Evolutionary conservation across 768 basidiomycete species (phyloP).

Genomic region (Astraeus odoratus): DNA sequence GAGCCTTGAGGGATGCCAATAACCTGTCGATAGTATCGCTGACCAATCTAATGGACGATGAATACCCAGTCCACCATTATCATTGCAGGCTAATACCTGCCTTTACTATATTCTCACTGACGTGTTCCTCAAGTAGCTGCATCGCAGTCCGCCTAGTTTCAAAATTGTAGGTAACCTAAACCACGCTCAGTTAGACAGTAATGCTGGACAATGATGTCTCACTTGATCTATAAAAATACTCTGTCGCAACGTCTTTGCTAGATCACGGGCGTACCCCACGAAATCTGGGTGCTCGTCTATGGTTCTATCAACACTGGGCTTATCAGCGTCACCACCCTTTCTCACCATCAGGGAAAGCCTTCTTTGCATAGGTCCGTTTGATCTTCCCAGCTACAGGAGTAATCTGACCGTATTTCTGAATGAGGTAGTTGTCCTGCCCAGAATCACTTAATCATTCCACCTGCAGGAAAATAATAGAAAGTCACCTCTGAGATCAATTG

Average conservation of each 20-base stretch:
- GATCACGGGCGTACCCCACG: constrained; percentile 54
- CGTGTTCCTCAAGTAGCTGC: constrained; percentile 78
- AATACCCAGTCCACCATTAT: constrained; percentile 1
- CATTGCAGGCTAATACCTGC: constrained; percentile 30
- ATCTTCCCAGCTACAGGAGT: constrained; percentile 48
- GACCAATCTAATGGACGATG: constrained; percentile 55
- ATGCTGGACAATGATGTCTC: not conserved
- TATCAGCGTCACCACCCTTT: not conserved
- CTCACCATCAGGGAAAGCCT: constrained; percentile 63
- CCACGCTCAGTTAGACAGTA: not conserved
- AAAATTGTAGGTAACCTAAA: constrained; percentile 49
- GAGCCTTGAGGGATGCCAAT: constrained; percentile 97
- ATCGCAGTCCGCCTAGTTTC: constrained; percentile 52
- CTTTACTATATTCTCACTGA: constrained; percentile 89
- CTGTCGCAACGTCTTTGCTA: constrained; percentile 62
- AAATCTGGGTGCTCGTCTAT: constrained; percentile 77
- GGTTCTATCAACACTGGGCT: not conserved
- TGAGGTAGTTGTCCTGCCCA: constrained; percentile 60
- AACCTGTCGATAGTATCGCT: constrained; percentile 78
- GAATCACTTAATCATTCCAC: not conserved
- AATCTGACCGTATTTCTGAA: constrained; percentile 66
- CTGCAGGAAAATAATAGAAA: not conserved
- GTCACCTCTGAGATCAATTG: constrained; percentile 65
- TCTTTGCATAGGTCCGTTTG: constrained; percentile 49
- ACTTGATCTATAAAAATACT: constrained; percentile 87